phyloP scores from a whole-genome alignment of 495 filamentous ascomycete genomes.

The Daldinia loculata region DNA sequence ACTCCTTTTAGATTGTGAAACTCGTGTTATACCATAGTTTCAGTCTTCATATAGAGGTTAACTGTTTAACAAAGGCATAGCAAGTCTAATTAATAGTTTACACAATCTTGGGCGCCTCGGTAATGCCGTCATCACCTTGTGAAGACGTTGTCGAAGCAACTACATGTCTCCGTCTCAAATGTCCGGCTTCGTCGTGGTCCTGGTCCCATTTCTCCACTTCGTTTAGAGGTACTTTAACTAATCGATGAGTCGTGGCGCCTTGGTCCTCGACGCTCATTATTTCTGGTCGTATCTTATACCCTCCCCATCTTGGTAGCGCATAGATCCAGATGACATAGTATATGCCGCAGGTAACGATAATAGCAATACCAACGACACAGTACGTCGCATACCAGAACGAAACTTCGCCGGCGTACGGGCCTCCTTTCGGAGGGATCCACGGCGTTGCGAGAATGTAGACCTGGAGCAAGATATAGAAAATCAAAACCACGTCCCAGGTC shows the following conservation, averaged over 20 bases:
- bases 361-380: slow-evolving; percentile 62
- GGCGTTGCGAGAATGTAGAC: slow-evolving; percentile 68
- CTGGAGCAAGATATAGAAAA: slow-evolving; percentile 64
- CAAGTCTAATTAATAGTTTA: background rate
- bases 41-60: background rate
- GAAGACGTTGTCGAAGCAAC: slow-evolving; percentile 6
- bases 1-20: background rate
- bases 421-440: slow-evolving; percentile 70
- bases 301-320: slow-evolving; percentile 57
- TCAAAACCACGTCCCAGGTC: slow-evolving; percentile 63
- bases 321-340: slow-evolving; percentile 68
- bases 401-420: slow-evolving; percentile 65
- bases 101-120: slow-evolving; percentile 1
- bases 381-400: slow-evolving; percentile 76
- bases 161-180: slow-evolving; percentile 28
- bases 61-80: background rate
- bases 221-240: slow-evolving; percentile 62
- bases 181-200: slow-evolving; percentile 64
- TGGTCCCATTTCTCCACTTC: slow-evolving; percentile 63
- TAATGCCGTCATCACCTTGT: slow-evolving; percentile 10
- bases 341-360: slow-evolving; percentile 58
- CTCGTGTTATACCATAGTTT: background rate
- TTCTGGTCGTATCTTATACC: slow-evolving; percentile 64
- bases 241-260: slow-evolving; percentile 59
- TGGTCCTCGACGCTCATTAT: slow-evolving; percentile 56